A percentile compares a stretch with the other conserved stretches of the same genome.
Evolutionary conservation across 2,329 filamentous ascomycete genomes (phyloP).

Genomic region (Coleophoma eucalyptorum): DNA sequence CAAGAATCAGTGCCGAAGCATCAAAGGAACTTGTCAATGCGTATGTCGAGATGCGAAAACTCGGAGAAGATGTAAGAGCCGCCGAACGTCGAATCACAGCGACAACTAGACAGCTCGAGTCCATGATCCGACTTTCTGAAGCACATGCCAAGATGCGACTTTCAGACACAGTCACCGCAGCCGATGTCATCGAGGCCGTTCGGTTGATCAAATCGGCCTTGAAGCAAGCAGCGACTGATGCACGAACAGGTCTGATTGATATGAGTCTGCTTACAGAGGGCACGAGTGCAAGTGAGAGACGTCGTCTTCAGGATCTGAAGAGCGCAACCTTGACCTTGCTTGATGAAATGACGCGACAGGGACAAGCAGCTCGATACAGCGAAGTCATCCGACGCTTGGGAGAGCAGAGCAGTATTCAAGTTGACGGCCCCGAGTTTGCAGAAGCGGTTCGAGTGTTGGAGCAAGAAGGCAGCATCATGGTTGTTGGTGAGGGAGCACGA

Average conservation of each 20-base stretch:
- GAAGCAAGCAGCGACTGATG: conserved; percentile 95
- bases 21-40: conserved; percentile 79
- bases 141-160: conserved; percentile 98
- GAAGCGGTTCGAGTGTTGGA: conserved; percentile 79
- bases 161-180: conserved; percentile 66
- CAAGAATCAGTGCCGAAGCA: conserved; percentile 73
- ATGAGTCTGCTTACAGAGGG: conserved; percentile 95
- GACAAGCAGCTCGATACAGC: conserved; percentile 68
- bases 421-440: conserved; percentile 78
- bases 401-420: conserved; percentile 65
- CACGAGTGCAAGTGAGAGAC: conserved; percentile 83
- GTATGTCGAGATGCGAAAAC: conserved; percentile 92
- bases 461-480: conserved; percentile 76
- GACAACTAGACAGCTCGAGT: conserved; percentile 93
- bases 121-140: conserved; percentile 95
- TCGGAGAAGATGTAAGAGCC: conserved; percentile 82
- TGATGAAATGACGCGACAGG: conserved; percentile 73
- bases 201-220: conserved; percentile 90
- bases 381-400: conserved; percentile 72
- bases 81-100: conserved; percentile 96
- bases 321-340: conserved; percentile 69
- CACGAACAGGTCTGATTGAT: conserved; percentile 86
- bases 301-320: conserved; percentile 80
- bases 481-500: conserved; percentile 80
- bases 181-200: conserved; percentile 86